Evolutionary conservation across 2,329 filamentous ascomycete species (phyloP), one percentile per base, ranked within the genome.

Genomic region (Talaromyces funiculosus): DNA sequence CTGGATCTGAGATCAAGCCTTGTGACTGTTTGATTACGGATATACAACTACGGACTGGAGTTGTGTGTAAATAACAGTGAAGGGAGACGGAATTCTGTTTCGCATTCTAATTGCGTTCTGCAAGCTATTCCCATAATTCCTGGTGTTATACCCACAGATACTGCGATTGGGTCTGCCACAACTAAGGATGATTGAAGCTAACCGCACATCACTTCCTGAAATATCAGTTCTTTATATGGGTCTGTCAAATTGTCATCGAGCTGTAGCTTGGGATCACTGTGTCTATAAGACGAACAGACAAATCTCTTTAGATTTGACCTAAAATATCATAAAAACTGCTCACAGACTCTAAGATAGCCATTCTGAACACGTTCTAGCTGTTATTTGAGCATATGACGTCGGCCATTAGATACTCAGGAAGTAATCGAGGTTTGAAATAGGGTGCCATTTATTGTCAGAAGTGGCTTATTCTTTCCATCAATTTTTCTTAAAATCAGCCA

Each of bases 1-100:
- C 55, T 12, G 55, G 55, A 9, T 57, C 55, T 57, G 40, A 57
- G 2, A 35, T 57, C 20, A 57, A 20, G 40, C 40, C 42, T 43
- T 57, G 55, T 57, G 18, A 57, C 37, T 57, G 53, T 45, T 33
- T n/a, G n/a, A n/a, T n/a, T n/a, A n/a, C n/a, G n/a, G n/a, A n/a
- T n/a, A n/a, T n/a, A n/a, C n/a, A n/a, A n/a, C n/a, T n/a, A n/a
- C n/a, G n/a, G n/a, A n/a, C n/a, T n/a, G n/a, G 20, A 43, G n/a
- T 14, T 22, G 18, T 22, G 22, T 2, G 1, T 22, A 43, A 43
- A 20, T 43, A 22, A 14, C 35, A 20, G 4, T 24, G 12, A 26
- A 26, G 6, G 9, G 10, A 26, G 14, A 47, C 20, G 24, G 20
- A 43, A 14, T 20, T 40, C 37, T 37, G 35, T 16, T 6, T 42